Evolutionary conservation across 2,329 filamentous ascomycete genomes (phyloP), one percentile per base, ranked within the genome.

Genomic region (Periconia digitata): DNA sequence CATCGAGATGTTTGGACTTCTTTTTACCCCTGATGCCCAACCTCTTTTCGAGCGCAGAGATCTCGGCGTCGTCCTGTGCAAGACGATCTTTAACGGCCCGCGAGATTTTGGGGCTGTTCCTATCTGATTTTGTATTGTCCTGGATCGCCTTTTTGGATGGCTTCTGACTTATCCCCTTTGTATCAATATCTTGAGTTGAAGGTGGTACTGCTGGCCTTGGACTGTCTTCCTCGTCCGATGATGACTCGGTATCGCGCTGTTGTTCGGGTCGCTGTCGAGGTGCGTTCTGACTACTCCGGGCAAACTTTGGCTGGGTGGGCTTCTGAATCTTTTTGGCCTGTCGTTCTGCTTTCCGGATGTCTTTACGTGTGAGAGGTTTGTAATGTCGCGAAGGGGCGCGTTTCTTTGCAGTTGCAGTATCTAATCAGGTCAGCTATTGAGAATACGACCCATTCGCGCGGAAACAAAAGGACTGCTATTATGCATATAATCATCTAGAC

Each of bases 11-110:
- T 5, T 90, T 71, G 24, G 82, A 85, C 43, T 64, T 66, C 63
- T 90, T 95, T 51, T 86, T 87, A 20, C 84, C 83, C 64, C 86
- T 89, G 27, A 96, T 80, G 0, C 94, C 92, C 3, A 99, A 75
- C 63, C 89, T 95, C 69, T 86, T 91, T 74, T 99, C 94, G 24
- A 96, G 76, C 2, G 85, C 85, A 17, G 87, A 86, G 58, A 99
- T 97, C 59, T 96, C 90, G 2, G 85, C 89, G 63, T 97, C 91
- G 49, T 99, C 92, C 52, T 89, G 79, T 0, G 83, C 85, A 4
- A 96, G 75, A 58, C 53, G 61, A 17, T 85, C 80, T 63, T 79
- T 83, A n/a, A 84, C 75, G 18, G 61, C 66, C 43, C 67, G 64
- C 7, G 72, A 70, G 8, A 74, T 35, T 38, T 58, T 61, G 6